These are phyloP conservation scores for Pinus taeda DNA, from an alignment of 75 land plant genomes.

Conservation along the genomic window DNA sequence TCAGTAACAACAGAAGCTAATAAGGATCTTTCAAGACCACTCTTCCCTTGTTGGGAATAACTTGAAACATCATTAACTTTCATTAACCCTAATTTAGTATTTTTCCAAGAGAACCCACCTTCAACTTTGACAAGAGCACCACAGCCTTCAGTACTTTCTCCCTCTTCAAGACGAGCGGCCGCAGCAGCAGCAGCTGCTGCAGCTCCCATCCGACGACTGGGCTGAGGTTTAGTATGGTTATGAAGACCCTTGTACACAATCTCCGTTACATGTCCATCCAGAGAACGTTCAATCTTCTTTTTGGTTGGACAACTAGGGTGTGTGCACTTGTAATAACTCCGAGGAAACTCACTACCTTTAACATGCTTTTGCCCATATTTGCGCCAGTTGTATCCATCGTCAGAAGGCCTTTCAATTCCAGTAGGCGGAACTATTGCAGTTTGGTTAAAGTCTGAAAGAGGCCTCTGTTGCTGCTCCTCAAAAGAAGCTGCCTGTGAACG, in stretches of 20 bases:
- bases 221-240: conserved; percentile 65
- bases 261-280: conserved; percentile 70
- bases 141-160: conserved; percentile 13
- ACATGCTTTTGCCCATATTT: conserved; percentile 79
- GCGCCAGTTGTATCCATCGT: conserved; percentile 74
- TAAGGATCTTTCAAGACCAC: conserved; percentile 23
- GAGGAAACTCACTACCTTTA: conserved; percentile 66
- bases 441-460: conserved; percentile 9
- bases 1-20: conserved; percentile 45
- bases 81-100: conserved; percentile 9
- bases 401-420: conserved; percentile 36
- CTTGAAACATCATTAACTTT: conserved; percentile 26
- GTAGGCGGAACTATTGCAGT: not conserved
- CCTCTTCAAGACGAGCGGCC: conserved; percentile 7
- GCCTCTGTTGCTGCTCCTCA: not conserved
- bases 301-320: conserved; percentile 57
- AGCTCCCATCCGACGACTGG: conserved; percentile 36
- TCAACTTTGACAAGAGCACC: conserved; percentile 20
- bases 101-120: conserved; percentile 38
- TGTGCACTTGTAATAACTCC: conserved; percentile 75
- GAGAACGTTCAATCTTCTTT: conserved; percentile 68
- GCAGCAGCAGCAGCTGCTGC: conserved; percentile 24
- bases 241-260: conserved; percentile 68
- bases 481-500: not conserved
- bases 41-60: conserved; percentile 13